Percentiles rank a stretch among this genome's conserved stretches.
Evolutionary conservation across 2,329 filamentous ascomycete species (phyloP).

Genomic region (Xylaria sp.): DNA sequence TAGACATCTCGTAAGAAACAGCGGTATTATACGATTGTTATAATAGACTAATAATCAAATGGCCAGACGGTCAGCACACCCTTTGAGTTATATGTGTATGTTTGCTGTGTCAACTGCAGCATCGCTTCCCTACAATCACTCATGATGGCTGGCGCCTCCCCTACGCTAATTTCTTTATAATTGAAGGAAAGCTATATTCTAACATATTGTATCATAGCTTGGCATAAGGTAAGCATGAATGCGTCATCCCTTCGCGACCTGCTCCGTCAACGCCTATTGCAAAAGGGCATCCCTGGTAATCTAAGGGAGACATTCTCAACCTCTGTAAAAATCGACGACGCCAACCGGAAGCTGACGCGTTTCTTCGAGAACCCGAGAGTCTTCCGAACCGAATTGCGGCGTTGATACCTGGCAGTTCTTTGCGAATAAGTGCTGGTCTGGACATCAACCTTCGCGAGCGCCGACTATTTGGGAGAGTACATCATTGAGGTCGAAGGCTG

Average conservation of each 20-base stretch:
- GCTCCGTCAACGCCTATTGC: constrained; percentile 22
- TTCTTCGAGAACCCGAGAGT: constrained; percentile 24
- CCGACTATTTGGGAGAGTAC: constrained; percentile 8
- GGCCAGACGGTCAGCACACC: neutral
- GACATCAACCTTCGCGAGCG: constrained; percentile 26
- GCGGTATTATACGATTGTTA: neutral
- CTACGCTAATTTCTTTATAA: neutral
- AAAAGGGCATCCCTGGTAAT: constrained; percentile 3
- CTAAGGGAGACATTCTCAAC: constrained; percentile 11
- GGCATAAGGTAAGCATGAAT: neutral
- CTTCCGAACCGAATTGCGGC: constrained; percentile 22
- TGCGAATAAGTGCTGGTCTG: constrained; percentile 23
- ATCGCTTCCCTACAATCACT: neutral
- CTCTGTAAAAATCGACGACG: constrained; percentile 25
- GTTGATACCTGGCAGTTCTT: constrained; percentile 30
- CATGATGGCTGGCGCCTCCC: neutral
- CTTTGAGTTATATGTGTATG: neutral
- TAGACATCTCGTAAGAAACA: neutral
- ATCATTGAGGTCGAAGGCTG: constrained; percentile 25
- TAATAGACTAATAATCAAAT: neutral
- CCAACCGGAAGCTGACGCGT: constrained; percentile 21
- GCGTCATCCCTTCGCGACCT: neutral
- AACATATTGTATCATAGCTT: neutral
- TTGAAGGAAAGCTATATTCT: neutral
- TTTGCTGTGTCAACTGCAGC: neutral